These are phyloP conservation scores for Nicotiana noctiflora DNA, from an alignment of 257 asterid genomes.

Conservation along the genomic window DNA sequence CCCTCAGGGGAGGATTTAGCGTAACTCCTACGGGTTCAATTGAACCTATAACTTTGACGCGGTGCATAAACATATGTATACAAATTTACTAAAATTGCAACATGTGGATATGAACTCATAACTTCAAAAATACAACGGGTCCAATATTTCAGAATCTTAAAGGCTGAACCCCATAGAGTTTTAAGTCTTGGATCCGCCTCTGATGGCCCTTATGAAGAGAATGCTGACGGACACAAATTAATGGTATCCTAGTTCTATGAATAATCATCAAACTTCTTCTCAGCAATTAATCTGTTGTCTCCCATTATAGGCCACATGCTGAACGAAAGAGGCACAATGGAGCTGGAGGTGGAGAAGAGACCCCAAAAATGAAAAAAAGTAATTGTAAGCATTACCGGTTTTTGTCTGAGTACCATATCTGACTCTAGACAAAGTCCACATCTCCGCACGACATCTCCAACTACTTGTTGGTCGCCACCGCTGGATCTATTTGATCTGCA, in stretches of 20 bases:
- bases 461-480: slow-evolving; percentile 44
- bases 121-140: no score
- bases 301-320: background rate
- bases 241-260: background rate
- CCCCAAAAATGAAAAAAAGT: background rate
- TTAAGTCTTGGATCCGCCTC: no score
- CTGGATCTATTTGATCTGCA: slow-evolving; percentile 73
- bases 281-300: background rate
- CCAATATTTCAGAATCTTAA: no score
- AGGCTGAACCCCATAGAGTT: no score
- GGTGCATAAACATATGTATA: no score
- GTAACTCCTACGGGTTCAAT: no score
- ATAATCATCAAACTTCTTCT: background rate
- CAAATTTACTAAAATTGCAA: no score
- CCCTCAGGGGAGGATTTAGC: no score
- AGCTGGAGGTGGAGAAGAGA: background rate
- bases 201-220: background rate
- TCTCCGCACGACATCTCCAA: slow-evolving; percentile 66
- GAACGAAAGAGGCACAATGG: background rate
- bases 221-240: background rate
- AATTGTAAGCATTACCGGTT: slow-evolving; percentile 54
- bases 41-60: no score
- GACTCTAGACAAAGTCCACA: slow-evolving; percentile 74
- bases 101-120: no score
- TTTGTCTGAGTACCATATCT: slow-evolving; percentile 82